Conservation (phyloP, 2,329 filamentous ascomycete species). For the Zymoseptoria tritici region DNA sequence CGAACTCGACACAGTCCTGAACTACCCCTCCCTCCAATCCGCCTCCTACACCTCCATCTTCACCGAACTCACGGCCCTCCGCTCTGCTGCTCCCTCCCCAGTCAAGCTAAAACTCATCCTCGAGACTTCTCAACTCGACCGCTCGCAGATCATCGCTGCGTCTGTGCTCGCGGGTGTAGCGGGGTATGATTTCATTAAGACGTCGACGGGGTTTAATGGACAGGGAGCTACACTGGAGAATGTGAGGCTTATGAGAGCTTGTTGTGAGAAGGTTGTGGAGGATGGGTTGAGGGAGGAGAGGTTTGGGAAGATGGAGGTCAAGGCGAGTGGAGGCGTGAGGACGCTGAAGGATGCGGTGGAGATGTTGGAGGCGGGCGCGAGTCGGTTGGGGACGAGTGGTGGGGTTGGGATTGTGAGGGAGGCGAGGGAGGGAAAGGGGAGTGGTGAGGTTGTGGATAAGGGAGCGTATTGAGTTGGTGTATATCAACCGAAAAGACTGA, state of each 20-base stretch:
- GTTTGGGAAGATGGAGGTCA: slow-evolving; percentile 41
- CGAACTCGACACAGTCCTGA: slow-evolving; percentile 55
- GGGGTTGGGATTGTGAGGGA: slow-evolving; percentile 51
- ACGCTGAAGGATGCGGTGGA: slow-evolving; percentile 43
- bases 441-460: not conserved
- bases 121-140: slow-evolving; percentile 48
- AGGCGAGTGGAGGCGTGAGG: slow-evolving; percentile 52
- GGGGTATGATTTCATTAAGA: slow-evolving; percentile 53
- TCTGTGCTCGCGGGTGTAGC: slow-evolving; percentile 46
- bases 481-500: no score
- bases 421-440: slow-evolving; percentile 23
- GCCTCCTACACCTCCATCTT: slow-evolving; percentile 43
- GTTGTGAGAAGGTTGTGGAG: slow-evolving; percentile 37
- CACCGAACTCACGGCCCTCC: slow-evolving; percentile 46
- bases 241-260: slow-evolving; percentile 48
- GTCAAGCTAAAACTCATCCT: slow-evolving; percentile 50
- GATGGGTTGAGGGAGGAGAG: slow-evolving; percentile 18
- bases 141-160: slow-evolving; percentile 46
- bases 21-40: slow-evolving; percentile 40
- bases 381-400: slow-evolving; percentile 48
- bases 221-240: slow-evolving; percentile 46
- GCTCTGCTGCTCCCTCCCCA: slow-evolving; percentile 37
- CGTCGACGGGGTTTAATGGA: slow-evolving; percentile 52
- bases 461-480: not conserved
- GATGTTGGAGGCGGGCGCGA: slow-evolving; percentile 52